Evolutionary conservation across 2,329 filamentous ascomycete species (phyloP).

Genomic region (Zelopaecilomyces penicillatus): DNA sequence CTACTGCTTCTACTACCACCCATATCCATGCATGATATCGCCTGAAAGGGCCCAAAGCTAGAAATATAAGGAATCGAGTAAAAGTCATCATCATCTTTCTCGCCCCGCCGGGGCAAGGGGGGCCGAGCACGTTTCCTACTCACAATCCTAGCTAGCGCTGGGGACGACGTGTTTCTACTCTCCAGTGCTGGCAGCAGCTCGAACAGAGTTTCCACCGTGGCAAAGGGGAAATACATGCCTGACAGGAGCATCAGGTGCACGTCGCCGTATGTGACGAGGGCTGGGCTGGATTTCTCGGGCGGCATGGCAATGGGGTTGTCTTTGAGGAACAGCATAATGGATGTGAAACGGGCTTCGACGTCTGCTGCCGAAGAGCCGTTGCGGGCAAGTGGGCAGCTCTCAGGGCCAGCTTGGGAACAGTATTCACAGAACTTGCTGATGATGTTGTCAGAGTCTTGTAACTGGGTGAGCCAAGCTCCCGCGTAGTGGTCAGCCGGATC

Average conservation of each 20-base stretch:
- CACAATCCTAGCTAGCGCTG: background rate
- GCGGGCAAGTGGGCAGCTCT: background rate
- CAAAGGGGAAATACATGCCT: constrained; percentile 9
- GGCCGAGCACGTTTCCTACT: background rate
- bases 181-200: constrained; percentile 4
- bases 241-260: constrained; percentile 7
- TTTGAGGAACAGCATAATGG: background rate
- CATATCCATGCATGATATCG: constrained; percentile 11
- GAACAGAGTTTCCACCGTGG: constrained; percentile 6
- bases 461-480: constrained; percentile 14
- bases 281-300: background rate
- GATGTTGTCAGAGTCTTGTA: constrained; percentile 16
- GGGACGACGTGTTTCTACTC: constrained; percentile 6
- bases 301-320: background rate
- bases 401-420: background rate
- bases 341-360: background rate
- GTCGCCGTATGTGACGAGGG: constrained; percentile 10
- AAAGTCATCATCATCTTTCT: background rate
- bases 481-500: constrained; percentile 17
- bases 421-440: constrained; percentile 14
- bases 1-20: background rate
- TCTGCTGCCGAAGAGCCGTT: background rate
- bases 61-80: constrained; percentile 3
- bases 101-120: constrained; percentile 6
- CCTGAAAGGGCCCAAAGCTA: constrained; percentile 1